These are phyloP conservation scores for Suhomyces panamericanus DNA, from an alignment of 1,139 yeast genomes.

Conservation along the genomic window DNA sequence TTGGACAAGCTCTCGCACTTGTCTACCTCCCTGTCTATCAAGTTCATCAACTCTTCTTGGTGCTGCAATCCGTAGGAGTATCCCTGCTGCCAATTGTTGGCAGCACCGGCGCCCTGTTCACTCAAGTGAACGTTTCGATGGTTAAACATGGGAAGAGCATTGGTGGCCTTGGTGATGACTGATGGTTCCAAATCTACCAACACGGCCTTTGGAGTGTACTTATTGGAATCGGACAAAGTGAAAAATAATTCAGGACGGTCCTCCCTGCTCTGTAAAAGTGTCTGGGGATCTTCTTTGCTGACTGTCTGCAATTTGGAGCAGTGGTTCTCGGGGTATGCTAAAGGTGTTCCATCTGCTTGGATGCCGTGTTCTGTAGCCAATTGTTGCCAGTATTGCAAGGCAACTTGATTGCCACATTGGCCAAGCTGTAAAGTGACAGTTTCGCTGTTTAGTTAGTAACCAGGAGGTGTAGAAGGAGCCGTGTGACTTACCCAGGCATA, in stretches of 20 bases:
- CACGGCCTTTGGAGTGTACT: slow-evolving; percentile 85
- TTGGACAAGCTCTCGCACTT: slow-evolving; percentile 88
- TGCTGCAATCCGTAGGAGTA: slow-evolving; percentile 72
- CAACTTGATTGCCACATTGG: slow-evolving; percentile 97
- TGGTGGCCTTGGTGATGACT: slow-evolving; percentile 66
- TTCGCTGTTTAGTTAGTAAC: slow-evolving; percentile 39
- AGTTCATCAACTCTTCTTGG: slow-evolving; percentile 71
- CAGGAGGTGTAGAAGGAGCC: background rate
- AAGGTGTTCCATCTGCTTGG: slow-evolving; percentile 63
- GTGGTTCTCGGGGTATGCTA: slow-evolving; percentile 13
- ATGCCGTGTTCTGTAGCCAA: slow-evolving; percentile 88
- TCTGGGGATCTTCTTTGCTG: background rate
- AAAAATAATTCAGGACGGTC: slow-evolving; percentile 87
- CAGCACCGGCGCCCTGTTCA: slow-evolving; percentile 86
- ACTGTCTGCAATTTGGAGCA: slow-evolving; percentile 12
- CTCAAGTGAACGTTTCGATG: slow-evolving; percentile 82
- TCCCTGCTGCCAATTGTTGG: slow-evolving; percentile 94
- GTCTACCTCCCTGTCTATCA: slow-evolving; percentile 88
- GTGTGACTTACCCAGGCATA: slow-evolving; percentile 15
- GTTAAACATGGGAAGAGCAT: slow-evolving; percentile 69
- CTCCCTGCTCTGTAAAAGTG: slow-evolving; percentile 32
- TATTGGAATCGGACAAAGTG: slow-evolving; percentile 66
- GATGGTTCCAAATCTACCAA: slow-evolving; percentile 90
- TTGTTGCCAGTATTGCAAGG: slow-evolving; percentile 91
- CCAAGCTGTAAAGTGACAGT: slow-evolving; percentile 55